These are phyloP conservation scores for Aspergillus leporis DNA, from an alignment of 495 filamentous ascomycete genomes.

Conservation along the genomic window DNA sequence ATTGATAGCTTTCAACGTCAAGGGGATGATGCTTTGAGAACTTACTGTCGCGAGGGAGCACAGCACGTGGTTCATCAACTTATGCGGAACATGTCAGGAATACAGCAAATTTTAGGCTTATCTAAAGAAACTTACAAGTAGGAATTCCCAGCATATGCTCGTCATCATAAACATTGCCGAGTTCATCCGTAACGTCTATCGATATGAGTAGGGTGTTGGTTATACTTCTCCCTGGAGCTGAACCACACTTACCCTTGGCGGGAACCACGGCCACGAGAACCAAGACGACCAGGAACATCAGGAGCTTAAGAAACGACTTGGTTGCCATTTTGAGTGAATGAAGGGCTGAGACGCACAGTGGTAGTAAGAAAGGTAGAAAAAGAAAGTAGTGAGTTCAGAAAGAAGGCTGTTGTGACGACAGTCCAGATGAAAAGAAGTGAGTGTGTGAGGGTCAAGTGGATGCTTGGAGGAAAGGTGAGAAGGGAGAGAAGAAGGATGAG, in stretches of 20 bases:
- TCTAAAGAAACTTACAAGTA: conserved; percentile 8
- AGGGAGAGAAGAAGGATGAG: conserved; percentile 5
- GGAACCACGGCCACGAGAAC: conserved; percentile 4
- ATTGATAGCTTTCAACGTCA: not conserved
- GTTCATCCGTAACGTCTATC: conserved; percentile 3
- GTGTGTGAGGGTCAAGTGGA: not conserved
- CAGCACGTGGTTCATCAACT: conserved; percentile 7
- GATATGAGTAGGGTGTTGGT: not conserved
- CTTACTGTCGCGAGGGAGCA: conserved; percentile 18
- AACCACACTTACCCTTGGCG: conserved; percentile 15
- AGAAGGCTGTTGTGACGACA: not conserved
- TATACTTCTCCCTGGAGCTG: not conserved
- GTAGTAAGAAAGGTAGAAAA: not conserved
- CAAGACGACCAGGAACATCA: conserved; percentile 16
- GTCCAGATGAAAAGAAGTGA: not conserved
- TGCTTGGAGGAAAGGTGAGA: not conserved
- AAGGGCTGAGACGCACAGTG: not conserved
- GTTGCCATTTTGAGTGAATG: conserved; percentile 4
- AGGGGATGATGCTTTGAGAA: not conserved
- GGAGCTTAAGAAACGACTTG: conserved; percentile 10
- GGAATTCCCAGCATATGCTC: not conserved
- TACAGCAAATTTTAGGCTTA: not conserved
- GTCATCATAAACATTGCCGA: conserved; percentile 1
- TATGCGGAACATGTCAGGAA: not conserved
- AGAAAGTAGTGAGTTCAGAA: not conserved